These are phyloP conservation scores for Wickerhamiella cacticola DNA, from an alignment of 805 yeast genomes.

Conservation along the genomic window DNA sequence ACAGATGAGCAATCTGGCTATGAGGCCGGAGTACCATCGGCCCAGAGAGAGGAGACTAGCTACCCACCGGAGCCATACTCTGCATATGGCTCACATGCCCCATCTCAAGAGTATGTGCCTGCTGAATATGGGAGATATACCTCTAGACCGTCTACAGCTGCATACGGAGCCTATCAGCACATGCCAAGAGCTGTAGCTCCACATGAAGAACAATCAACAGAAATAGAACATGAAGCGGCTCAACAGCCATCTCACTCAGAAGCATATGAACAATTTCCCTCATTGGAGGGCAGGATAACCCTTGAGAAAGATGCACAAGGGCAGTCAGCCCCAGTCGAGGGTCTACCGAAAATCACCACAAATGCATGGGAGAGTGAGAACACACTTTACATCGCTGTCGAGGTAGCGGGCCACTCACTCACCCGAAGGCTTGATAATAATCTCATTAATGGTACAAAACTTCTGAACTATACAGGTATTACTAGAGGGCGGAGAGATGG, in stretches of 20 bases:
- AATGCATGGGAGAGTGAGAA: slow-evolving; percentile 21
- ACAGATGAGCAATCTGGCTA: slow-evolving; percentile 3
- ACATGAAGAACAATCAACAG: neutral
- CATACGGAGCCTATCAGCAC: neutral
- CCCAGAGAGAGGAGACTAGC: neutral
- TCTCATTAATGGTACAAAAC: slow-evolving; percentile 25
- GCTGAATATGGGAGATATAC: neutral
- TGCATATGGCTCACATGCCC: neutral
- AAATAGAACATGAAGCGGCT: neutral
- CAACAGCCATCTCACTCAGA: neutral
- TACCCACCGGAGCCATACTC: neutral
- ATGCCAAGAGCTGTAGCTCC: neutral
- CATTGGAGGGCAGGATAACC: neutral
- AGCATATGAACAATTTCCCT: slow-evolving; percentile 4
- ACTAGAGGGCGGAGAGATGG: slow-evolving; percentile 24
- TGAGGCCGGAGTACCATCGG: neutral
- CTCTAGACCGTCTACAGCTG: neutral
- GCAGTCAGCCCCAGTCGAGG: slow-evolving; percentile 1
- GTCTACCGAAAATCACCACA: slow-evolving; percentile 14
- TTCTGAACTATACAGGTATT: slow-evolving; percentile 20
- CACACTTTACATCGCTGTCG: slow-evolving; percentile 21
- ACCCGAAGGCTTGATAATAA: slow-evolving; percentile 23
- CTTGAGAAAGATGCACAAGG: neutral
- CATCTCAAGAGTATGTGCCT: neutral
- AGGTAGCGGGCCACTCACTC: slow-evolving; percentile 14